phyloP scores from a whole-genome alignment of 352 stramenopile genomes.

The Thraustochytrium sp. region DNA sequence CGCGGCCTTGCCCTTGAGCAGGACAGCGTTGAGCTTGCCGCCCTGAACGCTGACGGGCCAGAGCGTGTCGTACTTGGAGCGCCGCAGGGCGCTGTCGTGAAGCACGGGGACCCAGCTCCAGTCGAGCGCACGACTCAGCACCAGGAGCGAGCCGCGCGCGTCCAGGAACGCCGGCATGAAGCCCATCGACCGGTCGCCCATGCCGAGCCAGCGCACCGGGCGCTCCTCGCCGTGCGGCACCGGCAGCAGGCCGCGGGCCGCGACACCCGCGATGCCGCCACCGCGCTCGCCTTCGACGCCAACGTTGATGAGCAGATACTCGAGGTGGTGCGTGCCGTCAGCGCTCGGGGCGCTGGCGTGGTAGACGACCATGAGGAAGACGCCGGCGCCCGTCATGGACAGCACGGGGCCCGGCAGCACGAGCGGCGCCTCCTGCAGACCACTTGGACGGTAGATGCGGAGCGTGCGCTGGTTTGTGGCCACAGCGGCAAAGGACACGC shows the following conservation, averaged over 20 bases:
- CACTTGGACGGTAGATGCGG: constrained; percentile 50
- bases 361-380: constrained; percentile 50
- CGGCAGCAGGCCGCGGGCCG: background rate
- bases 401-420: constrained; percentile 51
- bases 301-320: constrained; percentile 46
- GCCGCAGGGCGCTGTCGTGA: constrained; percentile 30
- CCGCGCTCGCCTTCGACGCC: background rate
- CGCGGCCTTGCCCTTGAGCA: constrained; percentile 47
- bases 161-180: constrained; percentile 46
- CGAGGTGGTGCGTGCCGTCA: constrained; percentile 46
- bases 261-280: background rate
- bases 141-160: constrained; percentile 45
- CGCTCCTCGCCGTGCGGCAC: constrained; percentile 45
- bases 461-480: constrained; percentile 50
- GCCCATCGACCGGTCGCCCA: constrained; percentile 49
- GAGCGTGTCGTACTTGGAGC: constrained; percentile 42
- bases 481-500: constrained; percentile 48
- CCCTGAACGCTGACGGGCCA: constrained; percentile 51
- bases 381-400: constrained; percentile 46
- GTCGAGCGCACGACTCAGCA: constrained; percentile 43
- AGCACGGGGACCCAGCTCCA: constrained; percentile 50
- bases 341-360: constrained; percentile 36
- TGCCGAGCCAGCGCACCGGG: constrained; percentile 49
- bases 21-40: constrained; percentile 45
- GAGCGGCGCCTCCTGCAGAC: constrained; percentile 48